Evolutionary conservation across 495 filamentous ascomycete genomes (phyloP).

Genomic region (Xylaria telfairii): DNA sequence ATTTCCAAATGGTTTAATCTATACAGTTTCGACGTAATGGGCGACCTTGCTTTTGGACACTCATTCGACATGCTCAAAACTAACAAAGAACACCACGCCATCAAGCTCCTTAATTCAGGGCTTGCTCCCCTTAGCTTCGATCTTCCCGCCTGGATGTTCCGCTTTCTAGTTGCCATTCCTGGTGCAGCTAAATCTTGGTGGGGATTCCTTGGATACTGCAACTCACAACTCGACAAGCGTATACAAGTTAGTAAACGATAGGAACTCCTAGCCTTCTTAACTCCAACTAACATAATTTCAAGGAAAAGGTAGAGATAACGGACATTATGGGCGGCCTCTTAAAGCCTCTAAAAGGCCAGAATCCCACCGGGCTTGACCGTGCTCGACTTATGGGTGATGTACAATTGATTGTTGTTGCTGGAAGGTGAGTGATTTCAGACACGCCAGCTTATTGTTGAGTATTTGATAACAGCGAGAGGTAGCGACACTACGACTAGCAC

Average conservation of each 20-base stretch:
- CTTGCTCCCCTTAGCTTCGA: slow-evolving; percentile 34
- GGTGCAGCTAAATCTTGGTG: slow-evolving; percentile 7
- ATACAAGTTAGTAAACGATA: slow-evolving; percentile 27
- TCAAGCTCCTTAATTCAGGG: slow-evolving; percentile 30
- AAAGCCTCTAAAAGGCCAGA: slow-evolving; percentile 23
- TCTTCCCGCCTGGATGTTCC: slow-evolving; percentile 33
- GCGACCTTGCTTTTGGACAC: slow-evolving; percentile 54
- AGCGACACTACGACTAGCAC: slow-evolving; percentile 50
- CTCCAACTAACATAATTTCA: not conserved
- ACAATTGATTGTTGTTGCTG: slow-evolving; percentile 45
- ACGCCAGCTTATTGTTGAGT: not conserved
- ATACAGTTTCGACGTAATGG: slow-evolving; percentile 56
- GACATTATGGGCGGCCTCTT: slow-evolving; percentile 39
- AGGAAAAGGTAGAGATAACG: not conserved
- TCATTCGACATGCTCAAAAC: slow-evolving; percentile 51
- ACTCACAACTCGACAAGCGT: slow-evolving; percentile 30
- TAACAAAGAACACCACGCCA: slow-evolving; percentile 33
- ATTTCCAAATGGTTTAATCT: slow-evolving; percentile 49
- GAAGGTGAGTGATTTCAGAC: slow-evolving; percentile 26
- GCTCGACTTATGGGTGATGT: slow-evolving; percentile 39
- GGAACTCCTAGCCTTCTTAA: not conserved
- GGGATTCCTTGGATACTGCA: slow-evolving; percentile 17
- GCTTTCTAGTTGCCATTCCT: slow-evolving; percentile 6
- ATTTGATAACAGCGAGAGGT: not conserved
- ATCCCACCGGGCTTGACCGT: slow-evolving; percentile 27